Conservation (phyloP, 2,329 filamentous ascomycete genomes). For the Aspergillus ruber region DNA sequence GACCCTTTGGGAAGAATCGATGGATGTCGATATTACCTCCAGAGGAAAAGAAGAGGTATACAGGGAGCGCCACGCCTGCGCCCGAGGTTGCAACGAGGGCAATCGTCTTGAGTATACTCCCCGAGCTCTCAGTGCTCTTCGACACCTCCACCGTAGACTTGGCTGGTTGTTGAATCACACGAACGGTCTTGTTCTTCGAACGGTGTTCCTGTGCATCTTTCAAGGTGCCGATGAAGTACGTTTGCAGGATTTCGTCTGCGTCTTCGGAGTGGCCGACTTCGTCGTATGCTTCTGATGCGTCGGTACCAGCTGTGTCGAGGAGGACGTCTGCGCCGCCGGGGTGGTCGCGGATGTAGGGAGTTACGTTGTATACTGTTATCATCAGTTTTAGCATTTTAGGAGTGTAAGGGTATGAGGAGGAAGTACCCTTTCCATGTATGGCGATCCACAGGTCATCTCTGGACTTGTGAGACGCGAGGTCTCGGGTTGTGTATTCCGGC, state of each 20-base stretch:
- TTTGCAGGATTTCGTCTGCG: constrained; percentile 36
- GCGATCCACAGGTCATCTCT: constrained; percentile 49
- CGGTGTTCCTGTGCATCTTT: constrained; percentile 18
- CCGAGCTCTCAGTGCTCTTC: not conserved
- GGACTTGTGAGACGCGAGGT: constrained; percentile 46
- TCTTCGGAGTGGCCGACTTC: constrained; percentile 43
- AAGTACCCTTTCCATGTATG: constrained; percentile 50
- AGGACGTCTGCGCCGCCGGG: constrained; percentile 43
- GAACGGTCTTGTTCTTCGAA: constrained; percentile 12
- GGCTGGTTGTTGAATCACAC: constrained; percentile 10
- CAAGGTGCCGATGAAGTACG: constrained; percentile 31
- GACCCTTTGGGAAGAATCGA: not conserved
- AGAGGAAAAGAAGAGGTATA: not conserved
- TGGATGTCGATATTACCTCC: not conserved
- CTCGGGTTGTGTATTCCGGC: constrained; percentile 19
- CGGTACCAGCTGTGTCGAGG: constrained; percentile 35
- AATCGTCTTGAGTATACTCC: not conserved
- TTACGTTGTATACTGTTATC: constrained; percentile 51
- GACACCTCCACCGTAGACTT: not conserved
- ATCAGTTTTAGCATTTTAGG: not conserved
- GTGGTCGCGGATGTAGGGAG: constrained; percentile 54
- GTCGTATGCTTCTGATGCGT: constrained; percentile 40
- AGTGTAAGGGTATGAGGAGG: constrained; percentile 1
- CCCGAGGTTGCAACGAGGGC: not conserved
- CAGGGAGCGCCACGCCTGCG: not conserved